phyloP scores from a whole-genome alignment of 352 stramenopile species.

The Phytophthora parvispora region DNA sequence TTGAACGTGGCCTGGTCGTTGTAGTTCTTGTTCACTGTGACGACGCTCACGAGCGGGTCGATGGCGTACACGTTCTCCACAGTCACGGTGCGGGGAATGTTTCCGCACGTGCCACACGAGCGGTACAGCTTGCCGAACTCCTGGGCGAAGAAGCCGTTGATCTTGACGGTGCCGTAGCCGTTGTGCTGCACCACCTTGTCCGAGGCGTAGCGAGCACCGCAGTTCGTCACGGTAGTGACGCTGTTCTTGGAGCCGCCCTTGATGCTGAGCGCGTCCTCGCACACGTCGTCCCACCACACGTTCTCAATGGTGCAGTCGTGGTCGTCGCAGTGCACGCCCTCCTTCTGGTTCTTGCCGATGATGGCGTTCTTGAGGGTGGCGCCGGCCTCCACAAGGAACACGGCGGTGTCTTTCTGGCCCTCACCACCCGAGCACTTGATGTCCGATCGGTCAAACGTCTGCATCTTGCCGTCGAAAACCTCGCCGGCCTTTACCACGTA shows the following conservation, averaged over 20 bases:
- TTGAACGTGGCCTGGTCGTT: slow-evolving; percentile 31
- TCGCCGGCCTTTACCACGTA: slow-evolving; percentile 22
- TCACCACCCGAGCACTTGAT: slow-evolving; percentile 1
- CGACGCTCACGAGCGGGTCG: slow-evolving; percentile 22
- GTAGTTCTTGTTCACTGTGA: slow-evolving; percentile 36
- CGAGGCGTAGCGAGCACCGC: slow-evolving; percentile 39
- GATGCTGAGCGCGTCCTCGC: slow-evolving; percentile 31
- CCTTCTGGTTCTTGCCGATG: slow-evolving; percentile 3
- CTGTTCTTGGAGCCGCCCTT: slow-evolving; percentile 25
- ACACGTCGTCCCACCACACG: slow-evolving; percentile 18
- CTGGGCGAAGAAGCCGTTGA: slow-evolving; percentile 4
- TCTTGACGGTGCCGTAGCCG: slow-evolving; percentile 6
- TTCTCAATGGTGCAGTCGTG: slow-evolving; percentile 7
- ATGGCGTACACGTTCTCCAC: slow-evolving; percentile 30
- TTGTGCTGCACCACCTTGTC: slow-evolving; percentile 47
- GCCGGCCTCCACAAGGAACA: slow-evolving; percentile 13
- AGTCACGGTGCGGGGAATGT: slow-evolving; percentile 29
- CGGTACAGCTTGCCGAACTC: slow-evolving; percentile 1
- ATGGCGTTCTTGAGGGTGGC: background rate
- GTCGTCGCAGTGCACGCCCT: slow-evolving; percentile 1
- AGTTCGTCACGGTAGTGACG: slow-evolving; percentile 34
- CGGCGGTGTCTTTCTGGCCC: background rate
- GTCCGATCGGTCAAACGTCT: slow-evolving; percentile 15
- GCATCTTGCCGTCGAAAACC: slow-evolving; percentile 9
- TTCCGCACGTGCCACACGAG: background rate